Base-by-base conservation (phyloP, 257 asterid species). In the Solanum arcanum region DNA sequence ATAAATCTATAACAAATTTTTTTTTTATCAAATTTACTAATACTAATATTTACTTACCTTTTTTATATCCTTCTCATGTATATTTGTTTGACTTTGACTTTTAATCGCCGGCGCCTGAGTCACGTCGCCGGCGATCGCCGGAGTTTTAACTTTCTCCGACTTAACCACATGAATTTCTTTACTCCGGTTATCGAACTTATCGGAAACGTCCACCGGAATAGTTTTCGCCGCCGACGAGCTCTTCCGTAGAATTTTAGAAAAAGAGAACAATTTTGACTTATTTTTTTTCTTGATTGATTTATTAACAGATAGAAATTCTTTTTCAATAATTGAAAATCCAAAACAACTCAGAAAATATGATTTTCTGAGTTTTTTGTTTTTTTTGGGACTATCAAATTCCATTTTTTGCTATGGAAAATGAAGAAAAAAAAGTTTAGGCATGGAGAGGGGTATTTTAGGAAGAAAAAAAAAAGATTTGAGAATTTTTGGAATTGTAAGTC, bases 301-400 rank as follows among this genome's bases (percentile, higher is more conserved):
- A 62, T 14, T 6, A 41, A 47, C 76, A 39, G 85, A 42, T 12
- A 35, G 3, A 59, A 41, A 2, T 16, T 42, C 69, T 64, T 49
- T 83, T 18, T 82, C 73, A 27, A 4, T 27, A 25, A 9, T 44
- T 39, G 72, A 87, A 87, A 81, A 47, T 81, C 86, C 86, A 81
- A 87, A 87, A 82, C 89, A 87, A 47, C 89, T 81, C 60, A 66
- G 33, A 47, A 87, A 81, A 56, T 86, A 81, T 33, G 56, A 37
- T 62, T 75, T 81, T 66, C 80, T 80, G 9, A 29, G 15, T 52
- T 66, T 80, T 81, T 64, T 80, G 21, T 12, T 66, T 37, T 81
- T 69, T 35, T 70, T 64, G 5, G 73, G 64, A 10, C 20, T 44
- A 6, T 27, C 47, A 20, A 18, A 35, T 42, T 59, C 78, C 49